These are phyloP conservation scores for Takashimella tepidaria DNA, from an alignment of 1,284 basidiomycete genomes.

Conservation along the genomic window DNA sequence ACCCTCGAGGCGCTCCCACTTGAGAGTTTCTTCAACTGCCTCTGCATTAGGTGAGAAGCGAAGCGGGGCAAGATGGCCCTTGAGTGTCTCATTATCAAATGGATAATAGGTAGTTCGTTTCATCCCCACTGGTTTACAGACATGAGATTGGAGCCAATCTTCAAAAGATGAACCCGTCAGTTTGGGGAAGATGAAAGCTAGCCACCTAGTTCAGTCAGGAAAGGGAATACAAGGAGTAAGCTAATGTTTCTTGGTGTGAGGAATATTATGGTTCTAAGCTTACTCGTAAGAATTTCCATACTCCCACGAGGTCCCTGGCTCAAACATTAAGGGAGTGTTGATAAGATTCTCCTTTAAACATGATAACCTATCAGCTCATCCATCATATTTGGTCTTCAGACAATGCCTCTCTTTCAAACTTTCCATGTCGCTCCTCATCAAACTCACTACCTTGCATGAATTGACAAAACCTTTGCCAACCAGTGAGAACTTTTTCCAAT, in stretches of 20 bases:
- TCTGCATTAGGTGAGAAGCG: conserved; percentile 8
- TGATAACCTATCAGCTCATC: too few relatives aligned
- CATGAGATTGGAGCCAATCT: conserved; percentile 24
- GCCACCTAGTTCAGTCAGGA: too few relatives aligned
- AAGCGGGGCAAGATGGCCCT: conserved; percentile 20
- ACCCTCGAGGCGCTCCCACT: conserved; percentile 19
- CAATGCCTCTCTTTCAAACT: not conserved
- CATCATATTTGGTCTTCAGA: not conserved
- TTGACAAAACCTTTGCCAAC: conserved; percentile 32
- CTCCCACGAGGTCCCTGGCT: conserved; percentile 23
- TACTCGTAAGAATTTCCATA: conserved; percentile 36
- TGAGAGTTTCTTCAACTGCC: not conserved
- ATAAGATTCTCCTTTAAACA: conserved; percentile 31
- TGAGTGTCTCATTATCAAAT: conserved; percentile 13
- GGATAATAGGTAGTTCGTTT: conserved; percentile 32
- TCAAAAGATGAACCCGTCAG: conserved; percentile 19
- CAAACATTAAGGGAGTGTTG: conserved; percentile 27
- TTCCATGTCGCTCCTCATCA: not conserved
- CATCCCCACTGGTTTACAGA: conserved; percentile 34
- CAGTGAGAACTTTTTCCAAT: conserved; percentile 22
- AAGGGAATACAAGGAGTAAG: too few relatives aligned
- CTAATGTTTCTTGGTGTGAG: too few relatives aligned
- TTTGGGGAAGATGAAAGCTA: conserved; percentile 29
- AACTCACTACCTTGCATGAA: conserved; percentile 31
- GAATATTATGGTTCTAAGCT: too few relatives aligned